A percentile compares a stretch with the other conserved stretches of the same genome.
phyloP scores from a whole-genome alignment of 2,329 filamentous ascomycete genomes.

The Sodiomyces alkalinus region DNA sequence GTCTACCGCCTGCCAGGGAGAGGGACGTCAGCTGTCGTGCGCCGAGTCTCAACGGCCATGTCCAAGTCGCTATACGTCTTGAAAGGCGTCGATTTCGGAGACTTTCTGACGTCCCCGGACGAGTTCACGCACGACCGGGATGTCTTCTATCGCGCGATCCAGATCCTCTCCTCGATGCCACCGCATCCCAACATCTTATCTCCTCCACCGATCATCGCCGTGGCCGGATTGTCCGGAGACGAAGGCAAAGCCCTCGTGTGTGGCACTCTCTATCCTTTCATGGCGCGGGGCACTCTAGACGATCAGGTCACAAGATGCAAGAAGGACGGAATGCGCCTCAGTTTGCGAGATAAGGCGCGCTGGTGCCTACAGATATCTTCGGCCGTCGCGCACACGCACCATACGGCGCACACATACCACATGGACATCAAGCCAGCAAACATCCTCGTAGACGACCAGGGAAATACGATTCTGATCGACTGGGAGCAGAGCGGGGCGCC shows the following conservation, averaged over 20 bases:
- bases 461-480: conserved; percentile 6
- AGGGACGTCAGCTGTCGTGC: no score
- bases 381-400: conserved; percentile 8
- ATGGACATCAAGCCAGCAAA: conserved; percentile 13
- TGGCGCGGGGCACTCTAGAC: conserved; percentile 1
- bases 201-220: neutral
- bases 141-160: neutral
- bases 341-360: conserved; percentile 5
- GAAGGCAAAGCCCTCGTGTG: no score
- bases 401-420: conserved; percentile 9
- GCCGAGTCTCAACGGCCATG: neutral
- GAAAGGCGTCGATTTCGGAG: conserved; percentile 2
- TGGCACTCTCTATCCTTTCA: conserved; percentile 3
- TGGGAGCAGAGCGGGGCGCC: conserved; percentile 9
- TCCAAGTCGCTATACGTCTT: neutral
- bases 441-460: conserved; percentile 5
- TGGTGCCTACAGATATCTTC: conserved; percentile 9
- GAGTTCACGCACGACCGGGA: conserved; percentile 1
- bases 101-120: no score
- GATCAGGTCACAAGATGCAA: conserved; percentile 3
- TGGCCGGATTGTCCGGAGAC: neutral
- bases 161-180: conserved; percentile 1
- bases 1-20: neutral
- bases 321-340: conserved; percentile 1
- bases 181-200: conserved; percentile 5